Percentiles rank a stretch among this genome's conserved stretches.
Evolutionary conservation across 2,329 filamentous ascomycete species (phyloP).

Genomic region (Nemania bipapillata): DNA sequence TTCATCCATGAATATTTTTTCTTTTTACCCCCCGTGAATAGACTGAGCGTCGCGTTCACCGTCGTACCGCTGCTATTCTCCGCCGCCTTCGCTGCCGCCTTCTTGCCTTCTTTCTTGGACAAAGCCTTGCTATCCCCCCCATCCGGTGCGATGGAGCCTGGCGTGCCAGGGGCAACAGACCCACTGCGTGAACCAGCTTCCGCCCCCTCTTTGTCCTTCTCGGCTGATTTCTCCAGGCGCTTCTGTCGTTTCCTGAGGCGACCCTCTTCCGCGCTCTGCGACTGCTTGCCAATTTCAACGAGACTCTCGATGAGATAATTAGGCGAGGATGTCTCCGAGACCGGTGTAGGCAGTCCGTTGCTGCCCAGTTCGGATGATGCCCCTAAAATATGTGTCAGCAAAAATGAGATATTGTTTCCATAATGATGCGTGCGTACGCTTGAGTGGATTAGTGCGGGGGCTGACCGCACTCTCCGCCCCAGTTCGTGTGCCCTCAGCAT

Average conservation of each 20-base stretch:
- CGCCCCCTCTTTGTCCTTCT: constrained; percentile 62
- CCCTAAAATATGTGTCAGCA: constrained; percentile 55
- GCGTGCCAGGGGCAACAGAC: constrained; percentile 69
- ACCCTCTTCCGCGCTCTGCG: constrained; percentile 78
- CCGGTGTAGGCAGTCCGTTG: constrained; percentile 58
- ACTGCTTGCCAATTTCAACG: constrained; percentile 70
- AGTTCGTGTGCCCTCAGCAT: constrained; percentile 48
- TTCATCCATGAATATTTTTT: constrained; percentile 83
- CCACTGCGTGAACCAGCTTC: constrained; percentile 62
- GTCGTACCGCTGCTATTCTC: constrained; percentile 79
- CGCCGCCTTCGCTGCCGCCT: constrained; percentile 76
- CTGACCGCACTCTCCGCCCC: constrained; percentile 60
- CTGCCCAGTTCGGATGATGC: constrained; percentile 54
- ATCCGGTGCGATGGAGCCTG: constrained; percentile 71
- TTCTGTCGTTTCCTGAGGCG: constrained; percentile 74
- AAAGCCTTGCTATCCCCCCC: constrained; percentile 69
- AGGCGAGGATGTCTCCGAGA: constrained; percentile 61
- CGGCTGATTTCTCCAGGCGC: constrained; percentile 62
- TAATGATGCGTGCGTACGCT: constrained; percentile 62
- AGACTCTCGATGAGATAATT: constrained; percentile 64
- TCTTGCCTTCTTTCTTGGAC: constrained; percentile 86
- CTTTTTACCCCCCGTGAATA: constrained; percentile 72
- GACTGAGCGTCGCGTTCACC: constrained; percentile 83
- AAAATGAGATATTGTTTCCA: constrained; percentile 34
- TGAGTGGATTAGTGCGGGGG: constrained; percentile 65